Conservation (phyloP, 2,329 filamentous ascomycete species). For the Davidsoniella australis region DNA sequence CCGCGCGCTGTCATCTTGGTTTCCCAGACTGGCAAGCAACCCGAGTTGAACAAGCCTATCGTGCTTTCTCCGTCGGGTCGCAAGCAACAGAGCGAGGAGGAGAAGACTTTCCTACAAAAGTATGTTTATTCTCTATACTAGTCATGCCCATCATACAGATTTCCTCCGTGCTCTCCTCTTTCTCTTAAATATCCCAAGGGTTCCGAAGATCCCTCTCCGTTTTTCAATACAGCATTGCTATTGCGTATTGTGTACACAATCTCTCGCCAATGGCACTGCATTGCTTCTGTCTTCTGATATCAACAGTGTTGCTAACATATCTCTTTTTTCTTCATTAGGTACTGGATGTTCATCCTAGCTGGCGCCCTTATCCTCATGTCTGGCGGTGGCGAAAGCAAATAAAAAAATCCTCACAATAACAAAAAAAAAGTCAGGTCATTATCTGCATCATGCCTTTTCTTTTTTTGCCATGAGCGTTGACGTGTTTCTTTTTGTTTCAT, state of each 20-base stretch:
- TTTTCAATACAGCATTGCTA: too few species aligned
- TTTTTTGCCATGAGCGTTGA: background rate
- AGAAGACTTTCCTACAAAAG: slow-evolving; percentile 53
- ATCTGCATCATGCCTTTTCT: background rate
- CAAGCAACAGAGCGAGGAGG: slow-evolving; percentile 36
- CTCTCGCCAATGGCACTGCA: too few species aligned
- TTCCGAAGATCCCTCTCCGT: too few species aligned
- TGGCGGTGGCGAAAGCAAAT: slow-evolving; percentile 36
- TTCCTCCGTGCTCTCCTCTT: background rate
- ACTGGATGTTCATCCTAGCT: slow-evolving; percentile 48
- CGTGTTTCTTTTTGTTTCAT: background rate
- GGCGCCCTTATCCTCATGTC: slow-evolving; percentile 35
- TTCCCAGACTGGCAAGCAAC: slow-evolving; percentile 33
- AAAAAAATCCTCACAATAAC: slow-evolving; percentile 12
- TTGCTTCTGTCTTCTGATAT: too few species aligned
- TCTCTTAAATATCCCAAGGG: too few species aligned
- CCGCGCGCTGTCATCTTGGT: slow-evolving; percentile 37
- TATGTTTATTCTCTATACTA: slow-evolving; percentile 22
- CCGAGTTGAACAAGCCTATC: slow-evolving; percentile 46
- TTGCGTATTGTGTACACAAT: too few species aligned
- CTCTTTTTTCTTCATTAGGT: slow-evolving; percentile 24
- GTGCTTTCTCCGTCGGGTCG: slow-evolving; percentile 40
- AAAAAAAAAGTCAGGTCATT: too few species aligned
- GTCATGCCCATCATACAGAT: background rate
- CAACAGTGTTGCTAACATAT: slow-evolving; percentile 1